These are phyloP conservation scores for Oidiodendron maius DNA, from an alignment of 495 filamentous ascomycete genomes.

Conservation along the genomic window DNA sequence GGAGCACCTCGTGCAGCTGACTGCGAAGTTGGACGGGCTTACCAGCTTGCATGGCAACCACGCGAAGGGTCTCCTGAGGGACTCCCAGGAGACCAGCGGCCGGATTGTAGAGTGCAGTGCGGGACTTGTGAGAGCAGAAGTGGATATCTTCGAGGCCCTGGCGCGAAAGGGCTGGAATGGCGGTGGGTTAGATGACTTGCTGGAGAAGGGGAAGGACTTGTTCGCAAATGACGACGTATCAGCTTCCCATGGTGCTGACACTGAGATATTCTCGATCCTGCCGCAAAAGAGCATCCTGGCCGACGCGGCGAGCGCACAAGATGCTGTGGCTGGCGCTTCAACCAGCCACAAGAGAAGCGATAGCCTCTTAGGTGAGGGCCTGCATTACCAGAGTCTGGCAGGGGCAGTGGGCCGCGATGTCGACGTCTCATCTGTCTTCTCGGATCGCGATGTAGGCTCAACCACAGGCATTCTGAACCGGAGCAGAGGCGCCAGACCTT, in stretches of 20 bases:
- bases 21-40: conserved; percentile 53
- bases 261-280: conserved; percentile 52
- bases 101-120: conserved; percentile 56
- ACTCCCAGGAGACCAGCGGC: conserved; percentile 51
- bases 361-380: conserved; percentile 35
- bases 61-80: conserved; percentile 44
- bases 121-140: conserved; percentile 54
- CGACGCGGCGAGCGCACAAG: conserved; percentile 3
- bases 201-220: conserved; percentile 54
- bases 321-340: background rate
- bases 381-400: conserved; percentile 44
- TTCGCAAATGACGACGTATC: conserved; percentile 46
- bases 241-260: conserved; percentile 17
- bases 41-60: conserved; percentile 52
- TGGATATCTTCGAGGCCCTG: conserved; percentile 60
- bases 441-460: conserved; percentile 22
- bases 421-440: conserved; percentile 45
- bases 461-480: conserved; percentile 34
- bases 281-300: conserved; percentile 45
- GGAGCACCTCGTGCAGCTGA: conserved; percentile 51
- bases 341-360: conserved; percentile 31
- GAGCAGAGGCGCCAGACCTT: conserved; percentile 41
- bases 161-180: conserved; percentile 60
- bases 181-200: conserved; percentile 54
- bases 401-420: conserved; percentile 31